Base-by-base conservation (phyloP, 306 rosid genomes). In the Rosa persica region DNA sequence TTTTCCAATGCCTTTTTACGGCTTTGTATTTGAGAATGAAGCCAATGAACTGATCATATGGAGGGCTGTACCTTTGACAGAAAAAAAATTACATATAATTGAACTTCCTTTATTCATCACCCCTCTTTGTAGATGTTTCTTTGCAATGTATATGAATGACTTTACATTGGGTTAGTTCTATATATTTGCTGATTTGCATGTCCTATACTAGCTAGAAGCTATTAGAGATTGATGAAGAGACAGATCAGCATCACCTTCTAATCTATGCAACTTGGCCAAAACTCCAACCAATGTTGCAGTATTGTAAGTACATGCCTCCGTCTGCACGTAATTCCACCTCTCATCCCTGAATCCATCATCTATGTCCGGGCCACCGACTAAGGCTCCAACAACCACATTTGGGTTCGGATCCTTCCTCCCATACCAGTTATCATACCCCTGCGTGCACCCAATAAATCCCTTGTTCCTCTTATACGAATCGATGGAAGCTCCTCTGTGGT, bases 251-350 rank as follows among this genome's bases (percentile, higher is more conserved):
- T 42, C 80, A 72, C 30, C 43, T 27, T 85, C 52, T 61, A 67
- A 75, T 13, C 77, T 10, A 58, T 75, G 38, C 67, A 93, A 81
- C 67, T 84, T 91, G 25, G 97, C 96, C 84, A 93, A 86, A 27
- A 91, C 90, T 20, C 92, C 97, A 16, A 90, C 89, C 0, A 91
- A 61, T 48, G 98, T 83, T 6, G 98, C 97, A 0, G 90, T 89
- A 65, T 90, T 93, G 64, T 93, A 91, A 40, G 96, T 93, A 8
- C 98, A 93, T n/a, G 98, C 98, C 78, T 93, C 94, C 0, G 92
- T 87, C 43, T 93, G 97, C 47, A 86, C 42, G 82, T 60, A 93
- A 86, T 91, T 93, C 46, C 61, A 2, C 51, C 97, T 87, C 49
- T 90, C 86, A 67, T 93, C 98, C 15, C 74, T 70, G 77, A 91